These are phyloP conservation scores for Globisporangium heterothallicum DNA, from an alignment of 352 stramenopile genomes.

Conservation along the genomic window DNA sequence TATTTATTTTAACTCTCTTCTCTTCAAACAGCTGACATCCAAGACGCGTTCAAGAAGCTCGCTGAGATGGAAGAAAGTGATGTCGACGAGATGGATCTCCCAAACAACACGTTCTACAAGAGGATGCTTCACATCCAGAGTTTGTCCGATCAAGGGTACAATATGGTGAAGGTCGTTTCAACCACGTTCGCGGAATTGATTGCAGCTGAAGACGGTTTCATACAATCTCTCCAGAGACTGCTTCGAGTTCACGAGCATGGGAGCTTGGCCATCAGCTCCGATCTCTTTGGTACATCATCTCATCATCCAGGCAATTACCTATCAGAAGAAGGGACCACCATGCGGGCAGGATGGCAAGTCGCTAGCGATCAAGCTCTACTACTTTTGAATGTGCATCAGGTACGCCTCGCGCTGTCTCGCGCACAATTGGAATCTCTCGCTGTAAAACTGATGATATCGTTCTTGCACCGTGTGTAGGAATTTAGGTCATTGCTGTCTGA, in stretches of 20 bases:
- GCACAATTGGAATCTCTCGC: neutral
- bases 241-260: conserved; percentile 47
- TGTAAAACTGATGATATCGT: neutral
- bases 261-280: conserved; percentile 15
- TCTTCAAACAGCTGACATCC: conserved; percentile 49
- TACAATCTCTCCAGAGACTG: conserved; percentile 46
- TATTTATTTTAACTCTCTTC: neutral
- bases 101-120: conserved; percentile 57
- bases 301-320: conserved; percentile 13
- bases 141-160: conserved; percentile 60
- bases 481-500: conserved; percentile 72
- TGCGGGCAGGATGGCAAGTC: conserved; percentile 52
- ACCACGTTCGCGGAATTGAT: conserved; percentile 53
- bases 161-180: conserved; percentile 51
- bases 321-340: conserved; percentile 42
- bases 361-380: conserved; percentile 57
- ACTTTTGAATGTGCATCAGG: conserved; percentile 55
- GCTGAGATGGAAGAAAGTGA: conserved; percentile 36
- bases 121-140: conserved; percentile 62
- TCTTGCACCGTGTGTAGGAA: conserved; percentile 32
- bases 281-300: conserved; percentile 35
- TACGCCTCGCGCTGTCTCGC: conserved; percentile 10
- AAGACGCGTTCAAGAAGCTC: conserved; percentile 63
- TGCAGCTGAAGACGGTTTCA: conserved; percentile 44
- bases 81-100: conserved; percentile 37